These are phyloP conservation scores for Phytophthora citrophthora DNA, from an alignment of 352 stramenopile genomes.

Conservation along the genomic window DNA sequence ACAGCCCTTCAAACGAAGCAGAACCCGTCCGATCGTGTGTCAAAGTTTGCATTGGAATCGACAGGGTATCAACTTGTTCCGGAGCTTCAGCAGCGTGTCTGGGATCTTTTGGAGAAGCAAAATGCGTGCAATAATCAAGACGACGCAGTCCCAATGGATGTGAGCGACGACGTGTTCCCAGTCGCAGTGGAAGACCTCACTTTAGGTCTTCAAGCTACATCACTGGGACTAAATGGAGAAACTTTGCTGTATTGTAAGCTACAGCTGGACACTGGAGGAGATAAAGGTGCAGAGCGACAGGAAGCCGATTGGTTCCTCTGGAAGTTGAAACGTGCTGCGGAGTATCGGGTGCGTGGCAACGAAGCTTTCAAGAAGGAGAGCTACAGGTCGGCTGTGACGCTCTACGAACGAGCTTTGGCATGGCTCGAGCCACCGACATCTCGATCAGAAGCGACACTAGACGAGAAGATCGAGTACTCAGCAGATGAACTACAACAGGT, in stretches of 20 bases:
- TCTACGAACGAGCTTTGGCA: slow-evolving; percentile 57
- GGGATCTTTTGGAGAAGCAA: slow-evolving; percentile 17
- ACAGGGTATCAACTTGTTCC: slow-evolving; percentile 36
- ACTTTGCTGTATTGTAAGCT: slow-evolving; percentile 38
- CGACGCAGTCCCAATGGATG: neutral
- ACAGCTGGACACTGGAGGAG: slow-evolving; percentile 21
- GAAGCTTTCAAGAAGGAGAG: slow-evolving; percentile 55
- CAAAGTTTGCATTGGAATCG: slow-evolving; percentile 18
- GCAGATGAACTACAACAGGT: slow-evolving; percentile 39
- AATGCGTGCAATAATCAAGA: neutral
- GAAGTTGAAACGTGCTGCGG: slow-evolving; percentile 52
- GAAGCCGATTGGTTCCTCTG: slow-evolving; percentile 51
- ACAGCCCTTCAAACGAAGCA: neutral
- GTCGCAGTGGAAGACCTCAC: slow-evolving; percentile 37
- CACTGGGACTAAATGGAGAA: slow-evolving; percentile 25
- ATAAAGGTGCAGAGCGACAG: neutral
- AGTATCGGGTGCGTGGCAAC: slow-evolving; percentile 62
- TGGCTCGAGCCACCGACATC: slow-evolving; percentile 60
- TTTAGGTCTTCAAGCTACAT: slow-evolving; percentile 23
- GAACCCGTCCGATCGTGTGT: neutral
- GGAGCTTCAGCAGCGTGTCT: slow-evolving; percentile 33
- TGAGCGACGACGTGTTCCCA: slow-evolving; percentile 23
- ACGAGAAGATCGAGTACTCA: slow-evolving; percentile 47
- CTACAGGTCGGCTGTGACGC: slow-evolving; percentile 35
- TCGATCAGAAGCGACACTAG: slow-evolving; percentile 17